Conservation (phyloP, 371 early-diverging fungal genomes). For the Rhizopus arrhizus region DNA sequence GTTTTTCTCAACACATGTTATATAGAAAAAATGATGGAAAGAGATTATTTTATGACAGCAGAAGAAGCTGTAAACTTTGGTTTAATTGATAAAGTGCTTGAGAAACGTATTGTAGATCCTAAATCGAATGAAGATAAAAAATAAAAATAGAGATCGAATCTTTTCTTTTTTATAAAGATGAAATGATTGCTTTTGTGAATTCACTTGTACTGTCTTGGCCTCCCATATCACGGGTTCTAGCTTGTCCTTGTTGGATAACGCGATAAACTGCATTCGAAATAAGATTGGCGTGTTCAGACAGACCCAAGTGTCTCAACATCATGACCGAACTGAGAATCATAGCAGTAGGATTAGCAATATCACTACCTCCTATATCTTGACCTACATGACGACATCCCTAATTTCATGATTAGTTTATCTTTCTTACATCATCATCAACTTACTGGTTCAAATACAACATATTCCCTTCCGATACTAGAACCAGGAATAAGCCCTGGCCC, state of each 20-base stretch:
- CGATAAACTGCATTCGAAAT: slow-evolving; percentile 75
- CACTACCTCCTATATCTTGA: slow-evolving; percentile 88
- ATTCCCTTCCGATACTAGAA: slow-evolving; percentile 94
- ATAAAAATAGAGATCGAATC: slow-evolving; percentile 4
- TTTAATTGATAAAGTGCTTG: slow-evolving; percentile 84
- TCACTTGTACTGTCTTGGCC: slow-evolving; percentile 76
- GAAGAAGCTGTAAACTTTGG: slow-evolving; percentile 92
- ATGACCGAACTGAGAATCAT: slow-evolving; percentile 87
- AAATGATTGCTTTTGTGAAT: slow-evolving; percentile 83
- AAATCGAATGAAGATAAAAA: slow-evolving; percentile 38
- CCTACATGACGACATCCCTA: slow-evolving; percentile 94
- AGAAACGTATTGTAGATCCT: slow-evolving; percentile 53
- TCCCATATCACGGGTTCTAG: slow-evolving; percentile 49
- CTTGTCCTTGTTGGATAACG: slow-evolving; percentile 35
- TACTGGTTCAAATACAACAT: slow-evolving; percentile 93
- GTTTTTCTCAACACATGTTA: neutral
- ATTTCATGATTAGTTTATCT: neutral
- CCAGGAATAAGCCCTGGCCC: slow-evolving; percentile 95
- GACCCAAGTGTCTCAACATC: slow-evolving; percentile 91
- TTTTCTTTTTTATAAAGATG: slow-evolving; percentile 54
- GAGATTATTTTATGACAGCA: slow-evolving; percentile 95
- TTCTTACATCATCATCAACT: slow-evolving; percentile 11
- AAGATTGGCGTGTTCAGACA: slow-evolving; percentile 80
- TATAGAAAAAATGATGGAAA: slow-evolving; percentile 82
- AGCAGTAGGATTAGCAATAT: slow-evolving; percentile 93